A percentile compares a stretch with the other conserved stretches of the same genome.
These are phyloP conservation scores for Kurtzmaniella quercitrusa DNA, from an alignment of 1,139 yeast genomes.

Conservation along the genomic window DNA sequence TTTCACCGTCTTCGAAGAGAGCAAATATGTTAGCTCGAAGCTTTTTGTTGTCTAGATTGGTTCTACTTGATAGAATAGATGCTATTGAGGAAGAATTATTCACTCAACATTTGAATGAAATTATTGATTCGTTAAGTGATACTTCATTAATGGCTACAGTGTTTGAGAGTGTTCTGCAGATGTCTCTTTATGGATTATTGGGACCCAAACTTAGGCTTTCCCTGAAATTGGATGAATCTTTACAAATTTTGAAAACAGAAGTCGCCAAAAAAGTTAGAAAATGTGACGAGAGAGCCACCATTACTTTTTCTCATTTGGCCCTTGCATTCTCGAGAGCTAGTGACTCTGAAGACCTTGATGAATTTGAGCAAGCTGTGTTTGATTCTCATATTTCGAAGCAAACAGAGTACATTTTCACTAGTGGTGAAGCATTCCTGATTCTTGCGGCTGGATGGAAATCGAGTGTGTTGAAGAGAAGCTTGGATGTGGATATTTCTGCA, in stretches of 20 bases:
- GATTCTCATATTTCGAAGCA: slow-evolving; percentile 66
- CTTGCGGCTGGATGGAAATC: slow-evolving; percentile 78
- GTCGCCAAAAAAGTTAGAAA: slow-evolving; percentile 46
- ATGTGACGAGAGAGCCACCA: slow-evolving; percentile 57
- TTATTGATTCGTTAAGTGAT: slow-evolving; percentile 18
- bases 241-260: slow-evolving; percentile 22
- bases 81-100: slow-evolving; percentile 15
- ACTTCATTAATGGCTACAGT: slow-evolving; percentile 24
- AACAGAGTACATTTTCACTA: slow-evolving; percentile 66
- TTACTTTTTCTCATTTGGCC: slow-evolving; percentile 53
- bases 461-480: slow-evolving; percentile 41
- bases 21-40: slow-evolving; percentile 37
- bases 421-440: slow-evolving; percentile 81
- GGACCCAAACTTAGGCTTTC: slow-evolving; percentile 21
- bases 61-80: slow-evolving; percentile 31
- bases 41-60: slow-evolving; percentile 50
- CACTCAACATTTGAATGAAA: slow-evolving; percentile 12
- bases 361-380: slow-evolving; percentile 44
- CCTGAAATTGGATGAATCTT: slow-evolving; percentile 9
- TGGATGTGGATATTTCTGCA: slow-evolving; percentile 29
- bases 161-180: slow-evolving; percentile 48
- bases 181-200: slow-evolving; percentile 58
- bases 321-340: slow-evolving; percentile 26
- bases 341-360: slow-evolving; percentile 18
- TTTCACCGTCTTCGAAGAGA: slow-evolving; percentile 13